phyloP scores from a whole-genome alignment of 2,329 filamentous ascomycete species.

The Aspergillus ochraceoroseus region DNA sequence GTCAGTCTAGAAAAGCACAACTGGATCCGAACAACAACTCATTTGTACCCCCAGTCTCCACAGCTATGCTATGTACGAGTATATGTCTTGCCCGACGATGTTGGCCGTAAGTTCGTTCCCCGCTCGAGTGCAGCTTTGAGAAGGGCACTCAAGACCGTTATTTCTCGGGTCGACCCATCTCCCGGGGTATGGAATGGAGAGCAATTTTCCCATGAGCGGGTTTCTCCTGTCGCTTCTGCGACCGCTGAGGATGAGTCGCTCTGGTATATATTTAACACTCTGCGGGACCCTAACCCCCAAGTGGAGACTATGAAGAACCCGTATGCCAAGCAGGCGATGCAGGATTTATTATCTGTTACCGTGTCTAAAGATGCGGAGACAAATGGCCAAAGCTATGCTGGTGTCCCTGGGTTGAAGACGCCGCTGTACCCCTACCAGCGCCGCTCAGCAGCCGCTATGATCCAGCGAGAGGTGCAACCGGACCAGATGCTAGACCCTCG shows the following conservation, averaged over 20 bases:
- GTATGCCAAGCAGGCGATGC: slow-evolving; percentile 37
- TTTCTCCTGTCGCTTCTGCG: slow-evolving; percentile 15
- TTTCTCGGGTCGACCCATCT: slow-evolving; percentile 40
- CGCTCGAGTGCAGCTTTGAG: slow-evolving; percentile 33
- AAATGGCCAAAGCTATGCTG: slow-evolving; percentile 15
- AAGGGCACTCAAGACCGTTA: slow-evolving; percentile 37
- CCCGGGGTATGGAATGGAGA: slow-evolving; percentile 38
- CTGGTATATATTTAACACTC: slow-evolving; percentile 50
- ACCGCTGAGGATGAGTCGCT: slow-evolving; percentile 41
- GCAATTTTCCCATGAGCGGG: slow-evolving; percentile 10
- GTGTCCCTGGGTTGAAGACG: slow-evolving; percentile 47
- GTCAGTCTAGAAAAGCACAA: slow-evolving; percentile 28
- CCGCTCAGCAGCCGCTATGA: slow-evolving; percentile 74
- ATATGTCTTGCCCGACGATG: slow-evolving; percentile 42
- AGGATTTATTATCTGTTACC: slow-evolving; percentile 29
- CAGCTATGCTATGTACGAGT: slow-evolving; percentile 30
- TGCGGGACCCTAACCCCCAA: slow-evolving; percentile 39
- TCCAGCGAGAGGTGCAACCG: slow-evolving; percentile 69
- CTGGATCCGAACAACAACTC: slow-evolving; percentile 34
- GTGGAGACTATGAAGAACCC: slow-evolving; percentile 29
- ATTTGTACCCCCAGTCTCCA: slow-evolving; percentile 15
- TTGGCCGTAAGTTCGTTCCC: slow-evolving; percentile 32
- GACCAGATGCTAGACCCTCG: slow-evolving; percentile 67
- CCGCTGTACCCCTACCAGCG: slow-evolving; percentile 72
- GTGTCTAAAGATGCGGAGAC: slow-evolving; percentile 9